Evolutionary conservation across 1,139 yeast genomes (phyloP), one percentile per base, ranked within the genome.

Genomic region (Candida sp.): DNA sequence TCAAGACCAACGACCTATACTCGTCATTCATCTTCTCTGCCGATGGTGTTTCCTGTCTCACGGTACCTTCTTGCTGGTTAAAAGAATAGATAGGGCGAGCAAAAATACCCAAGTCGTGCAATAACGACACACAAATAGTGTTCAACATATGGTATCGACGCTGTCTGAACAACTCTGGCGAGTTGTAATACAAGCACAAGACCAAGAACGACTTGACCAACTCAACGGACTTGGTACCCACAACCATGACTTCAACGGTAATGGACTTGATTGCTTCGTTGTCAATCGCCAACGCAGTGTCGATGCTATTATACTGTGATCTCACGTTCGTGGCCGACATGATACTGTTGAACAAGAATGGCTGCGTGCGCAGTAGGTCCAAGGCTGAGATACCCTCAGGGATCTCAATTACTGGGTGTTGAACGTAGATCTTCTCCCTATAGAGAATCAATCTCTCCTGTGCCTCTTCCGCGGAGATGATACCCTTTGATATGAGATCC

Each of bases 91-190:
- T 68, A 0, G 84, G 77, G 37, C 79, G 67, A 3, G 81, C 79
- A n/a, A 85, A 83, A 6, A 90, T 77, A 0, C 96, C 96, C 52
- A 91, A 67, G 63, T 92, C 97, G 56, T 84, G 87, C 2, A 89
- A 79, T 68, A 92, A 73, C 3, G 87, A 77, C n/a, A 87, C 84
- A 47, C 92, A 83, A 30, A 90, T 70, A 7, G 83, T 76, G 50
- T 86, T 83, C 57, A 90, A 76, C 50, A 90, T 70, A 63, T 90
- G 96, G 57, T 86, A 86, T 48, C 96, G 81, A 53, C 96, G 82
- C 60, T 88, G 89, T 57, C 85, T 88, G 56, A 89, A 88, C 58
- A 90, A 73, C 66, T 90, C 97, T 0, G 96, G 91, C 5, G 90
- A 83, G 58, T 88, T 90, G 65, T 90, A 90, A 96, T 97, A 92